Evolutionary conservation across 805 yeast genomes (phyloP).

Genomic region (Aciculoconidium aculeatum): DNA sequence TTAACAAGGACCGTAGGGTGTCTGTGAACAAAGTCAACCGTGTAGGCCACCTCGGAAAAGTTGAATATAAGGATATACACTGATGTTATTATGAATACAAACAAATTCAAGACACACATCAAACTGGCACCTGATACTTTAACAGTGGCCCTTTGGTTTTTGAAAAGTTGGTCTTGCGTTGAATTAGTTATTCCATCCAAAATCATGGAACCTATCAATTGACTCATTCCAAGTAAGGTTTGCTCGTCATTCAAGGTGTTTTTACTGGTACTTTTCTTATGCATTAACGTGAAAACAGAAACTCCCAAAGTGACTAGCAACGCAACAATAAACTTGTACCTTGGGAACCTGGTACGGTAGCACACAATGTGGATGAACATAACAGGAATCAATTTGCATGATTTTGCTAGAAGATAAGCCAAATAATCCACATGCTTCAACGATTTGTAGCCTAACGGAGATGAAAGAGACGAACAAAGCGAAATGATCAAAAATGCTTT

Average conservation of each 20-base stretch:
- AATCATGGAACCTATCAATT: slow-evolving; percentile 57
- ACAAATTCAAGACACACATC: slow-evolving; percentile 62
- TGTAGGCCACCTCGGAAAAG: slow-evolving; percentile 41
- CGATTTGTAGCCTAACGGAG: slow-evolving; percentile 78
- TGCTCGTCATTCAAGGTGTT: slow-evolving; percentile 33
- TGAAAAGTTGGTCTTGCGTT: slow-evolving; percentile 82
- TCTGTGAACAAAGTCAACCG: slow-evolving; percentile 40
- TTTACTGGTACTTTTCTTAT: slow-evolving; percentile 17
- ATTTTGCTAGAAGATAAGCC: slow-evolving; percentile 79
- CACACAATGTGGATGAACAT: slow-evolving; percentile 71
- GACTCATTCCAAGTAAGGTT: slow-evolving; percentile 49
- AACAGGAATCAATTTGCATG: slow-evolving; percentile 94
- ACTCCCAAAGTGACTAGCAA: slow-evolving; percentile 79
- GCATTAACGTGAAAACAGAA: slow-evolving; percentile 58
- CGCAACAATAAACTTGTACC: slow-evolving; percentile 75
- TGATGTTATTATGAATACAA: slow-evolving; percentile 42
- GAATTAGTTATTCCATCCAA: slow-evolving; percentile 92
- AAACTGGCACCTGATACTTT: slow-evolving; percentile 76
- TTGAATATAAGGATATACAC: slow-evolving; percentile 42
- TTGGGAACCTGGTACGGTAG: slow-evolving; percentile 67
- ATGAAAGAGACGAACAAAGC: slow-evolving; percentile 69
- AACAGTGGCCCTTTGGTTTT: slow-evolving; percentile 23
- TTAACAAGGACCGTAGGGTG: slow-evolving; percentile 57
- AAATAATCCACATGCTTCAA: slow-evolving; percentile 80
- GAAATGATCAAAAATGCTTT: slow-evolving; percentile 49